Conservation (phyloP, 495 filamentous ascomycete genomes). For the Penicillium canariense region DNA sequence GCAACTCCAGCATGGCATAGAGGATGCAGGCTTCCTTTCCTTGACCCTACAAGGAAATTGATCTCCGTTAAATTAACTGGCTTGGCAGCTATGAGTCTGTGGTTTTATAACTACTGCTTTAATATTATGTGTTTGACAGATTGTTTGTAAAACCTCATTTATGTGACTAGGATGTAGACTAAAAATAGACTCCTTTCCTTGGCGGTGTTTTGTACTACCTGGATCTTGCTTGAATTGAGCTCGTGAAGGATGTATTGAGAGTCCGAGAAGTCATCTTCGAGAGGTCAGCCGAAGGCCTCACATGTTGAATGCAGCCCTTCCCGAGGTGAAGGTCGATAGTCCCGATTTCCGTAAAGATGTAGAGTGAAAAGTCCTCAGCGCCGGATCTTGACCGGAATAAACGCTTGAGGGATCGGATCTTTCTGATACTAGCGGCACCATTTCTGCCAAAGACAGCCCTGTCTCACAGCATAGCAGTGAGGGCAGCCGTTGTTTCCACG, state of each 20-base stretch:
- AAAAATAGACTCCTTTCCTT: background rate
- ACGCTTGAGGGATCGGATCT: no score
- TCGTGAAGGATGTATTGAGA: no score
- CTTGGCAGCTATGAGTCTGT: background rate
- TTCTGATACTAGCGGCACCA: slow-evolving; percentile 12
- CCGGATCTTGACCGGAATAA: no score
- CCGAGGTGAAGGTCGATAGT: no score
- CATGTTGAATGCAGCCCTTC: no score
- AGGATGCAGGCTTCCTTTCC: background rate
- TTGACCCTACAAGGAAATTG: background rate
- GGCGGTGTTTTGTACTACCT: no score
- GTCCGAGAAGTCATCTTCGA: no score
- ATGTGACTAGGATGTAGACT: background rate
- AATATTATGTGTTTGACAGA: background rate
- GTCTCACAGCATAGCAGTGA: slow-evolving; percentile 13
- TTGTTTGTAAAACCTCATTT: no score
- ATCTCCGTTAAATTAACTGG: background rate
- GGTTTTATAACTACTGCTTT: background rate
- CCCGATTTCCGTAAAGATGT: no score
- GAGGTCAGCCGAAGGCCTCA: no score
- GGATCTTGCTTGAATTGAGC: no score
- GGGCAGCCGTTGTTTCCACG: slow-evolving; percentile 11
- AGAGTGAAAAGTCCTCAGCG: no score
- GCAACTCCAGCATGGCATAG: background rate
- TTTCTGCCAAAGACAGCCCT: slow-evolving; percentile 15